These are phyloP conservation scores for Aureobasidium sp. DNA, from an alignment of 2,329 filamentous ascomycete genomes.

Conservation along the genomic window DNA sequence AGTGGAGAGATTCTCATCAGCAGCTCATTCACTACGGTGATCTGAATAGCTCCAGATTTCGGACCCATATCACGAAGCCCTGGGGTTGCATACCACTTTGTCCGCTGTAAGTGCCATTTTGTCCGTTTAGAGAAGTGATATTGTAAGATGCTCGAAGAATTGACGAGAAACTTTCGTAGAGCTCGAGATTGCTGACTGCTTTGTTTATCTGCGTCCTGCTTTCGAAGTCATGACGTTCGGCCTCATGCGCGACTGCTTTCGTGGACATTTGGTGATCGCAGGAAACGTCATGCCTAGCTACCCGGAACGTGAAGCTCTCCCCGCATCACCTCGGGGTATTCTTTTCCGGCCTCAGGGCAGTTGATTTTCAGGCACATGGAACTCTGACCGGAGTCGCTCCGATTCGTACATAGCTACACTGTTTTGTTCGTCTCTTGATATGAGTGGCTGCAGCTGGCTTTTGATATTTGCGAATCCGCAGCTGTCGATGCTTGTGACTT, in stretches of 20 bases:
- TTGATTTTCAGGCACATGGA: constrained; percentile 1
- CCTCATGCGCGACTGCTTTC: not conserved
- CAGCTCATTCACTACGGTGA: not conserved
- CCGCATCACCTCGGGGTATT: not conserved
- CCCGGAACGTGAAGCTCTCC: not conserved
- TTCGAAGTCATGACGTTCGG: not conserved
- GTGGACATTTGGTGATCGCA: not conserved
- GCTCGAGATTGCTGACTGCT: not conserved
- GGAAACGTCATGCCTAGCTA: not conserved
- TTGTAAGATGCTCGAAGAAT: not conserved
- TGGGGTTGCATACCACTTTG: not conserved
- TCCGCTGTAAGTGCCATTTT: constrained; percentile 6
- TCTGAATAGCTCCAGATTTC: not conserved
- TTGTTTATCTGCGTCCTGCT: not conserved
- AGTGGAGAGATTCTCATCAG: not conserved
- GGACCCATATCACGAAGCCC: not conserved
- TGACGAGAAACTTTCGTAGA: not conserved
- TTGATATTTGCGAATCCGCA: too few relatives aligned
- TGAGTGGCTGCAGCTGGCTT: too few relatives aligned
- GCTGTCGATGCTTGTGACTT: too few relatives aligned
- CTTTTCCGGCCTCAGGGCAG: not conserved
- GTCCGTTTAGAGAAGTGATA: not conserved
- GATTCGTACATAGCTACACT: too few relatives aligned
- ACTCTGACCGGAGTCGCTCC: not conserved
- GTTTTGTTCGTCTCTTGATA: too few relatives aligned